These are phyloP conservation scores for Phaeosphaeriaceae sp. DNA, from an alignment of 2,329 filamentous ascomycete genomes.

Conservation along the genomic window DNA sequence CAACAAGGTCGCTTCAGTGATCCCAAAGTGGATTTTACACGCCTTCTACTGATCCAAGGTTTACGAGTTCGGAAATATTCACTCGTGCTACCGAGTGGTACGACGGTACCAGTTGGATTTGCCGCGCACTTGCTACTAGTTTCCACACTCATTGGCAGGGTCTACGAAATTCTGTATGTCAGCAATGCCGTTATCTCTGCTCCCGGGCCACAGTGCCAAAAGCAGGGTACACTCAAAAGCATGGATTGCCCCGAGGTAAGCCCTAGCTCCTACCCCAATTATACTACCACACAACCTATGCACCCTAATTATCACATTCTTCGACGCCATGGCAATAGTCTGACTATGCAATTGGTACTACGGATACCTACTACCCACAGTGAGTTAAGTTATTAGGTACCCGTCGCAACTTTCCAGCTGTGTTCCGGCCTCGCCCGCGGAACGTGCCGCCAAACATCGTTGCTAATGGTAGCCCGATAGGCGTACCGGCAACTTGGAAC, in stretches of 20 bases:
- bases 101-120: too few relatives aligned
- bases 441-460: conserved; percentile 5
- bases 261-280: not conserved
- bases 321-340: too few relatives aligned
- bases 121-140: not conserved
- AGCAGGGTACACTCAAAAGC: conserved; percentile 7
- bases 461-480: conserved; percentile 5
- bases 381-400: too few relatives aligned
- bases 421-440: not conserved
- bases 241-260: conserved; percentile 2
- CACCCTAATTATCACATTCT: too few relatives aligned
- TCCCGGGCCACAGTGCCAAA: conserved; percentile 7
- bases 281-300: not conserved
- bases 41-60: too few relatives aligned
- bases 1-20: too few relatives aligned
- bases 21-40: too few relatives aligned
- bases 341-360: too few relatives aligned
- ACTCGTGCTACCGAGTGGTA: too few relatives aligned
- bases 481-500: conserved; percentile 16
- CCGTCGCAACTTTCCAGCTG: too few relatives aligned
- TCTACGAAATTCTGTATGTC: conserved; percentile 24
- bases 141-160: not conserved
- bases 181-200: conserved; percentile 24
- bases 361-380: too few relatives aligned
- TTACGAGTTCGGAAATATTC: too few relatives aligned